Evolutionary conservation across 179 eudicot genomes (phyloP), one percentile per base, ranked within the genome.

Genomic region (Amaranthus tricolor): DNA sequence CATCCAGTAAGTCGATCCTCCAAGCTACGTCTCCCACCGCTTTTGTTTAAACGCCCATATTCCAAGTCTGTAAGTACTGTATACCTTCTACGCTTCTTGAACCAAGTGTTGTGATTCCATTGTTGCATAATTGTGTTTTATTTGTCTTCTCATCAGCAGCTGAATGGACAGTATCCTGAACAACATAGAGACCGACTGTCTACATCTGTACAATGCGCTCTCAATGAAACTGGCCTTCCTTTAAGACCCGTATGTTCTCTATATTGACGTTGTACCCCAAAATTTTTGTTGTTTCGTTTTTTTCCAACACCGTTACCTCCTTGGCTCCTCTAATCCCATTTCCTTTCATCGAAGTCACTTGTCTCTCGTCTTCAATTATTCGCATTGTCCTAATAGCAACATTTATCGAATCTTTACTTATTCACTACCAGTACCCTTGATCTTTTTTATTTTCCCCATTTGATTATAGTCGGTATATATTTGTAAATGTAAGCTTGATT

Each of bases 191-290:
- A 71, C 71, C 75, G 82, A 43, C 58, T 70, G 61, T 62, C 81
- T 69, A 60, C 77, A 47, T 51, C 72, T 14, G 61, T 77, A 8
- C 40, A 76, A 43, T 72, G 69, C 68, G 68, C 82, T 61, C 77
- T 82, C 48, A 82, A 64, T 72, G 81, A 73, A 15, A 76, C 83
- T 50, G 84, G 88, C 73, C 86, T 85, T 51, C 88, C 88, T 60
- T 66, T 85, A 52, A 78, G 86, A 78, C 86, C 84, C 76, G 88
- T 85, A 82, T 53, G 88, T 73, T 61, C 48, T 53, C 71, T 8
- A 62, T 15, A 74, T 71, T 9, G 9, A 7, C 47, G 0, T 31
- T 58, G 40, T 43, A 17, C 14, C 55, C 15, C 15, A 13, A 19
- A 5, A 21, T 61, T 14, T 55, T 53, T 3, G 40, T 31, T 31